phyloP scores from a whole-genome alignment of 148 eudicot genomes.

The Polygonum maritimum region DNA sequence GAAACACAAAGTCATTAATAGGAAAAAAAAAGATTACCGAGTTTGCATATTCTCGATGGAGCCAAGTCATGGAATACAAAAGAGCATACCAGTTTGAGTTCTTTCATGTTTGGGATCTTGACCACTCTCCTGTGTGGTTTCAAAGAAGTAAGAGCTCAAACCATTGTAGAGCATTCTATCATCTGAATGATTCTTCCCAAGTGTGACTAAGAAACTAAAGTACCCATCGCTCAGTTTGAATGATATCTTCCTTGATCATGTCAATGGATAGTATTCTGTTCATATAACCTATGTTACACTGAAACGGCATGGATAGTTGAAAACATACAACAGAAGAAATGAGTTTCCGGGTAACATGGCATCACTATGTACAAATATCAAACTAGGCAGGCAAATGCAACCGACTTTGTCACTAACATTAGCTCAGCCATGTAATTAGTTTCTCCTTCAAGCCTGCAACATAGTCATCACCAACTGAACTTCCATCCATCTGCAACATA shows the following conservation, averaged over 20 bases:
- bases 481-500: constrained; percentile 2
- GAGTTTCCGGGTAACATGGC: too few species aligned
- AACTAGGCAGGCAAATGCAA: not conserved
- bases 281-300: not conserved
- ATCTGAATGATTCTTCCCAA: not conserved
- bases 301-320: too few species aligned
- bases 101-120: too few species aligned
- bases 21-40: too few species aligned
- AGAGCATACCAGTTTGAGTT: too few species aligned
- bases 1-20: not conserved
- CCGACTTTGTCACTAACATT: not conserved
- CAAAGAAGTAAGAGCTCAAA: too few species aligned
- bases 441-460: constrained; percentile 3
- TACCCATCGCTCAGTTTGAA: not conserved
- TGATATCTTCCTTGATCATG: not conserved
- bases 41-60: not conserved
- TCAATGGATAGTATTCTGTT: not conserved
- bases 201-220: not conserved
- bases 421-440: not conserved
- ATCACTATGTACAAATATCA: not conserved
- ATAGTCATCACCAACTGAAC: constrained; percentile 6
- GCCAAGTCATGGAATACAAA: not conserved
- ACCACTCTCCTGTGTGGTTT: too few species aligned
- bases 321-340: too few species aligned
- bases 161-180: not conserved